Evolutionary conservation across 495 filamentous ascomycete species (phyloP), one percentile per base, ranked within the genome.

Genomic region (Lophiostoma macrostomum): DNA sequence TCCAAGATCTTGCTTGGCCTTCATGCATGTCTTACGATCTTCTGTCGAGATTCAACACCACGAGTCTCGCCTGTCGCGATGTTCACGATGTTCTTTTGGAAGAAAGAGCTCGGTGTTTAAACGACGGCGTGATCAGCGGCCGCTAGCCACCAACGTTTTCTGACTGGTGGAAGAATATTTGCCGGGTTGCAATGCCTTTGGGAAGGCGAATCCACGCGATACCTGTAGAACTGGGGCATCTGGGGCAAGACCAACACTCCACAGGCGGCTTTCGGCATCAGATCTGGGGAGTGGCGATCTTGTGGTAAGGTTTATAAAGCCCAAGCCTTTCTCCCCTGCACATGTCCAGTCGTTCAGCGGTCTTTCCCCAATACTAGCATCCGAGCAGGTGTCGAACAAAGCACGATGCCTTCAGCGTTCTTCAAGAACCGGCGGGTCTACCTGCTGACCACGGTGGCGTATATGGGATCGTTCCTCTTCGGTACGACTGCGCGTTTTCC

Each of bases 381-480:
- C 18, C 16, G 25, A 6, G 25, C 18, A 42, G 13, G 4, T 37
- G n/a, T n/a, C n/a, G n/a, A n/a, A n/a, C n/a, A n/a, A n/a, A 11
- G 8, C 52, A 39, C 12, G 6, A 55, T 55, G 52, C 12, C 34
- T 18, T 47, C 52, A 8, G 11, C 6, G 8, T 61, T 74, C 61
- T 72, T 78, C 58, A 74, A 77, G 65, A 77, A 80, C 57, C 74
- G 76, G 41, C 66, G 76, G 24, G 74, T 79, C 23, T 80, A 80
- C 59, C 60, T 80, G 43, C 73, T 80, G 50, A 78, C 77, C 5
- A 62, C 68, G 40, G 76, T 77, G 50, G 76, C 76, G 63, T 79
- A 79, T 53, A 61, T 76, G 61, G 76, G 76, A 47, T 76, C 74
- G 19, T 60, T 79, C 51, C 74, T 78, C 14, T 79, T 80, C 34